phyloP scores from a whole-genome alignment of 352 stramenopile genomes.

The Phytophthora chlamydospora region DNA sequence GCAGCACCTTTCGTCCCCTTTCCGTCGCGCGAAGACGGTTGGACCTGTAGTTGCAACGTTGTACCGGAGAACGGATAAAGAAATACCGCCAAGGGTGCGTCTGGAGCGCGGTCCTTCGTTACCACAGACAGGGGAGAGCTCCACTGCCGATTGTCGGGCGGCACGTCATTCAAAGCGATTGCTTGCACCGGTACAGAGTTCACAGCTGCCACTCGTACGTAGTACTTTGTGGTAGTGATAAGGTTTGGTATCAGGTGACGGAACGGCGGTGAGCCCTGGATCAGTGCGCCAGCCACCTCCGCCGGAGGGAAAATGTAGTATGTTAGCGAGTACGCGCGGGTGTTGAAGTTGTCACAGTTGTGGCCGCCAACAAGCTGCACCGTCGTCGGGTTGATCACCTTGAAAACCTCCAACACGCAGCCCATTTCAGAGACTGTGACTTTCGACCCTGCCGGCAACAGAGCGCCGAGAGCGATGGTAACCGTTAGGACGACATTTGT shows the following conservation, averaged over 20 bases:
- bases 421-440: slow-evolving; percentile 62
- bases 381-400: slow-evolving; percentile 27
- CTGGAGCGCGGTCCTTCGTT: slow-evolving; percentile 88
- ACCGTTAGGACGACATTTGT: slow-evolving; percentile 46
- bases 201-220: slow-evolving; percentile 90
- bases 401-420: slow-evolving; percentile 49
- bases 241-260: slow-evolving; percentile 81
- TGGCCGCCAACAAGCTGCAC: slow-evolving; percentile 27
- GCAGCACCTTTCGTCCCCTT: slow-evolving; percentile 48
- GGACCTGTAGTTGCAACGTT: slow-evolving; percentile 78
- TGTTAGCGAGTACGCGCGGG: slow-evolving; percentile 53
- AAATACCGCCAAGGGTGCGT: slow-evolving; percentile 62
- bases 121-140: slow-evolving; percentile 74
- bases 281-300: slow-evolving; percentile 56
- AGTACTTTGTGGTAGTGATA: slow-evolving; percentile 79
- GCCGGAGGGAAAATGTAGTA: slow-evolving; percentile 63
- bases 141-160: slow-evolving; percentile 94
- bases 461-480: slow-evolving; percentile 14
- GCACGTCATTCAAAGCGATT: slow-evolving; percentile 77
- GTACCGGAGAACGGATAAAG: slow-evolving; percentile 67
- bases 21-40: slow-evolving; percentile 69
- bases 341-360: slow-evolving; percentile 58
- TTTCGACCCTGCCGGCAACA: slow-evolving; percentile 27
- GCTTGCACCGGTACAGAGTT: slow-evolving; percentile 91
- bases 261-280: slow-evolving; percentile 86